Base-by-base conservation (phyloP, 768 basidiomycete species). In the Trametes villosa region DNA sequence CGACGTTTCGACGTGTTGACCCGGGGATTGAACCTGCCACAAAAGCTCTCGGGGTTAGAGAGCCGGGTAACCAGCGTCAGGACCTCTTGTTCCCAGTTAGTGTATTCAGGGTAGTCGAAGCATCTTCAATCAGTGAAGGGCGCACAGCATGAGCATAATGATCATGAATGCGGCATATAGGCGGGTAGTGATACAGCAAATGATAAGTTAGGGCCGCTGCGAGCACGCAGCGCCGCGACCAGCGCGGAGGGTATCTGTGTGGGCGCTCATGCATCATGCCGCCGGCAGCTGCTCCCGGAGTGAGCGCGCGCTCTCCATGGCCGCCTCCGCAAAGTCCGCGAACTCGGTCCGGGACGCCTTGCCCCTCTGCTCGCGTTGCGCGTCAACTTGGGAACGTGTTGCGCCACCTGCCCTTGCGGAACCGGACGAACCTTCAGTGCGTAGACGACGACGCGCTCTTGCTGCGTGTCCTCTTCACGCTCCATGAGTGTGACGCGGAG, bases 401-500 rank as follows among this genome's bases (percentile, higher is more conserved):
- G 15, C 12, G 31, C 8, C n/a, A 50, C 22, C 11, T 9, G 1
- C 15, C 17, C 29, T 48, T 18, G 48, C 26, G 36, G 8, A 22
- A 31, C 20, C 26, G 27, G 13, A 49, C 56, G 26, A 31, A 87
- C 87, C 83, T 86, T 88, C 46, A 89, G 66, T 2, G 85, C 88
- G 65, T 89, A 89, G 5, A 88, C 72, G 12, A 85, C 82, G 12
- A 87, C 64, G 54, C 86, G 82, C 61, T 69, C 69, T 58, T 55
- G 58, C 64, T n/a, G 59, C 62, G 68, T 66, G 62, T 67, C 68
- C 55, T 56, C 72, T 24, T 75, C 60, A 9, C 75, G 70, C 69
- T 88, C 86, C 65, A 83, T 84, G 53, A 84, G 67, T 27, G 84
- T 76, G 7, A 88, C 69, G 22, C 86, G 83, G 34, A 88, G 71